Conservation (phyloP, 352 stramenopile genomes). For the Blastocystis sp. region DNA sequence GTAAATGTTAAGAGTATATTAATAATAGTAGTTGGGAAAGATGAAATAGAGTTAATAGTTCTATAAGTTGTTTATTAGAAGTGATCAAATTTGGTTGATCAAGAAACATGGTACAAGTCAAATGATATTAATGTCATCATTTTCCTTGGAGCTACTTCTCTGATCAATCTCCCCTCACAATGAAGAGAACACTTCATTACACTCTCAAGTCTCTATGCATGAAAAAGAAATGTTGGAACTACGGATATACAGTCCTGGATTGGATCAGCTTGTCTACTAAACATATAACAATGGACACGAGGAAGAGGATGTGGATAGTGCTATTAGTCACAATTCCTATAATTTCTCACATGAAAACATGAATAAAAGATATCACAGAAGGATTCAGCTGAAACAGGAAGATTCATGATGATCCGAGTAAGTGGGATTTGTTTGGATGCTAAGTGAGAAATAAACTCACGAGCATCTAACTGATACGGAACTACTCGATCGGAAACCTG, state of each 20-base stretch:
- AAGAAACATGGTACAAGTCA: slow-evolving; percentile 72
- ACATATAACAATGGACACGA: slow-evolving; percentile 65
- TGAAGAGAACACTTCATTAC: slow-evolving; percentile 75
- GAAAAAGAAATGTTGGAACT: slow-evolving; percentile 20
- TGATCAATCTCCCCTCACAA: slow-evolving; percentile 77
- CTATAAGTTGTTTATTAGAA: not conserved
- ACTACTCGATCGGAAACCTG: slow-evolving; percentile 71
- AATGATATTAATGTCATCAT: slow-evolving; percentile 84
- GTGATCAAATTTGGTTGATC: not conserved
- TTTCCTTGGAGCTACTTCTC: slow-evolving; percentile 82
- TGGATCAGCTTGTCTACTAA: slow-evolving; percentile 70
- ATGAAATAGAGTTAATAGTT: slow-evolving; percentile 19
- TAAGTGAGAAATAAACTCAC: slow-evolving; percentile 76
- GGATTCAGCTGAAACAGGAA: slow-evolving; percentile 81
- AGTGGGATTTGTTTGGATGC: slow-evolving; percentile 76
- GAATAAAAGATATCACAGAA: slow-evolving; percentile 69
- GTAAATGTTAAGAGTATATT: not conserved
- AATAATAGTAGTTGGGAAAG: not conserved
- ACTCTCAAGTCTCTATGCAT: slow-evolving; percentile 74
- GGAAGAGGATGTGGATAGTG: not conserved
- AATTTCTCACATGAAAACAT: not conserved
- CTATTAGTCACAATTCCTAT: not conserved
- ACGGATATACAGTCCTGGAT: slow-evolving; percentile 77
- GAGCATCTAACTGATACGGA: slow-evolving; percentile 78
- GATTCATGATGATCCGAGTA: slow-evolving; percentile 81